Evolutionary conservation across 2,329 filamentous ascomycete species (phyloP), one percentile per base, ranked within the genome.

Genomic region (Hymenoscyphus fructigenus): DNA sequence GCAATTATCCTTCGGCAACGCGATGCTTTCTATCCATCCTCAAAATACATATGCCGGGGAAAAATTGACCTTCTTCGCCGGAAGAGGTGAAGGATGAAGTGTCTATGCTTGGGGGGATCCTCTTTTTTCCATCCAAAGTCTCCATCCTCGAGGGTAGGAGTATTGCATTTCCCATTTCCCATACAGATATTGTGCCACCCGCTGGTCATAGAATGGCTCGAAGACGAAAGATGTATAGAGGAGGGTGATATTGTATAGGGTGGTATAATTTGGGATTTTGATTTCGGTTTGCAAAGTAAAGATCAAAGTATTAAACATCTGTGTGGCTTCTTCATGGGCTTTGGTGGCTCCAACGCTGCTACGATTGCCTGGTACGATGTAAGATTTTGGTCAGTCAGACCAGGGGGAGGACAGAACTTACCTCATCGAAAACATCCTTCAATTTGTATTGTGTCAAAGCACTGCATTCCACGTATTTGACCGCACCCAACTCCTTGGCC

Each of bases 341-440:
- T 84, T 26, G 91, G 91, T 55, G 94, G 94, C 80, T 98, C 94
- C 69, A 98, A 84, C 53, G 94, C 94, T 69, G 94, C 94, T 70
- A 98, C 94, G 74, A 98, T 98, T 32, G 94, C 94, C 93, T 97
- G 69, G 23, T n/a, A 34, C n/a, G 14, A 34, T 58, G 50, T 68
- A 23, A 62, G 73, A 74, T 59, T 55, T 17, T 4, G 15, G 38
- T 32, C 62, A 29, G 38, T 32, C 60, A 20, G 64, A 44, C 12
- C 23, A 28, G 23, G 14, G 15, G 7, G 23, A 4, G 32, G 10
- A 23, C 7, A 5, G 28, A 17, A 76, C 85, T 73, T 85, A 97
- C 93, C 91, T 98, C 95, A 75, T 99, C 95, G 80, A 99, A 99
- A 20, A 99, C 95, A 76, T 98, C 95, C 85, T 99, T 99, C 71